Evolutionary conservation across 1,139 yeast genomes (phyloP).

Genomic region (Candida albicans): DNA sequence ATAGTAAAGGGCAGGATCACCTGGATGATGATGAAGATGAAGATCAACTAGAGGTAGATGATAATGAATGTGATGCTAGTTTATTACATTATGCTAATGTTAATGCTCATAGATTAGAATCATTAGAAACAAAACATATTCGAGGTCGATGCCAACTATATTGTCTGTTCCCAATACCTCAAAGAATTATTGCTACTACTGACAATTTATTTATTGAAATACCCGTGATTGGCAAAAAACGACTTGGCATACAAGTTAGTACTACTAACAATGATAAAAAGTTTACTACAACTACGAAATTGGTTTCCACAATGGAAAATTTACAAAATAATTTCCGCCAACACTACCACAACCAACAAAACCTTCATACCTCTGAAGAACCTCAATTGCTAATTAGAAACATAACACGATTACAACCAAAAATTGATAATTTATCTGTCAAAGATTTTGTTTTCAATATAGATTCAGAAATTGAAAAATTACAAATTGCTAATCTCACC

Average conservation of each 20-base stretch:
- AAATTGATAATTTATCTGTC: slow-evolving; percentile 17
- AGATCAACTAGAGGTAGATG: slow-evolving; percentile 10
- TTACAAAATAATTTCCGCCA: neutral
- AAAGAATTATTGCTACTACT: slow-evolving; percentile 25
- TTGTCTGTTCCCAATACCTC: slow-evolving; percentile 34
- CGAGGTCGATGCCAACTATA: slow-evolving; percentile 39
- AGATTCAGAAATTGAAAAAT: slow-evolving; percentile 26
- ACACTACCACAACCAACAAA: no score
- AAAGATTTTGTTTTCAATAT: slow-evolving; percentile 37
- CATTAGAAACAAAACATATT: slow-evolving; percentile 32
- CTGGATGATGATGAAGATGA: no score
- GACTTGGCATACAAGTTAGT: slow-evolving; percentile 21
- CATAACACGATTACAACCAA: slow-evolving; percentile 15
- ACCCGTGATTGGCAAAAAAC: slow-evolving; percentile 29
- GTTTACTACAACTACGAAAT: slow-evolving; percentile 10
- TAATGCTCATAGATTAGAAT: slow-evolving; percentile 38
- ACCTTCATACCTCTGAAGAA: neutral
- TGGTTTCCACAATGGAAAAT: slow-evolving; percentile 15
- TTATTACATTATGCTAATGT: slow-evolving; percentile 28
- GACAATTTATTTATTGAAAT: slow-evolving; percentile 29
- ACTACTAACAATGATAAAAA: neutral
- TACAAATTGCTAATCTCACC: slow-evolving; percentile 14
- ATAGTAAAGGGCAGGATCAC: no score
- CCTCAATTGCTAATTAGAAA: slow-evolving; percentile 11
- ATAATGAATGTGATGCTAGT: slow-evolving; percentile 26